Conservation (phyloP, 2,329 filamentous ascomycete species). For the Cladosporium oxysporum region DNA sequence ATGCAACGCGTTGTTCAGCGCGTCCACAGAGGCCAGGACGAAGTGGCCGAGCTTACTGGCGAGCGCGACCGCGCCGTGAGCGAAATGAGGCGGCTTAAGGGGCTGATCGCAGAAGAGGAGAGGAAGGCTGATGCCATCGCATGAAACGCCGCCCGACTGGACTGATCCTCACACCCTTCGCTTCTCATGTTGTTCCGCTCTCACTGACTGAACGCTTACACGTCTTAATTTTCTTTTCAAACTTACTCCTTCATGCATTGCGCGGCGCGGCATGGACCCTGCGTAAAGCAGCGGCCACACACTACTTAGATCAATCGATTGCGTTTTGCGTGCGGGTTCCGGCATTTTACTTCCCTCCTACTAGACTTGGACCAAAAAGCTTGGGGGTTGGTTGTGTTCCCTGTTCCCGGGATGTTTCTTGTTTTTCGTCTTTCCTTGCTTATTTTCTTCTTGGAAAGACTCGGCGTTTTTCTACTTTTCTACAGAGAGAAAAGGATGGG, state of each 20-base stretch:
- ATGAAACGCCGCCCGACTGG: background rate
- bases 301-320: constrained; percentile 2
- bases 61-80: constrained; percentile 73
- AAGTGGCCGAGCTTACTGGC: constrained; percentile 76
- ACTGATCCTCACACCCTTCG: background rate
- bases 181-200: background rate
- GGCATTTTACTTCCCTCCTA: background rate
- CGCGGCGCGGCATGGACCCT: constrained; percentile 9
- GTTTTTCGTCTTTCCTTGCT: background rate
- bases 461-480: background rate
- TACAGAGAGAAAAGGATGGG: background rate
- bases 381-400: background rate
- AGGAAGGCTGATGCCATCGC: constrained; percentile 17
- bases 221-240: constrained; percentile 1
- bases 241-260: background rate
- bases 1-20: constrained; percentile 81
- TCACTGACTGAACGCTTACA: constrained; percentile 9
- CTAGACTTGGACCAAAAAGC: background rate
- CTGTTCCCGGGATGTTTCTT: background rate
- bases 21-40: constrained; percentile 81
- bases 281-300: constrained; percentile 13
- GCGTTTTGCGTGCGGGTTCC: background rate
- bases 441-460: background rate
- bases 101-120: constrained; percentile 63
- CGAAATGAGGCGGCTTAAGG: constrained; percentile 69